Evolutionary conservation across 202 grass and related monocot species (phyloP).

Genomic region (Eragrostis tef): DNA sequence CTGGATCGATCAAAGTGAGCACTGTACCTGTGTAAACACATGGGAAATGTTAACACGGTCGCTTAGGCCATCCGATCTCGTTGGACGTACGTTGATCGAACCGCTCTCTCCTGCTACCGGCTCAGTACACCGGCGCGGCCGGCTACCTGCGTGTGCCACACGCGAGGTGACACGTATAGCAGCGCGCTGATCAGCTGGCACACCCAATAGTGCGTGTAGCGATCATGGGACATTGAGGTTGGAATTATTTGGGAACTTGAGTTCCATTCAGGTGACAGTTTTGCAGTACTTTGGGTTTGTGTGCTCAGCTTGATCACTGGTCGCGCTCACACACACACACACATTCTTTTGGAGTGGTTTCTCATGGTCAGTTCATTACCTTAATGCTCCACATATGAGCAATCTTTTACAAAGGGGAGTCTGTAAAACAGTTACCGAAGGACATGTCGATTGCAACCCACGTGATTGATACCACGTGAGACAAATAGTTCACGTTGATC

Average conservation of each 20-base stretch:
- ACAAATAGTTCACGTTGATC: too few relatives aligned
- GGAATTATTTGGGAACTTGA: not conserved
- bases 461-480: too few relatives aligned
- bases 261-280: not conserved
- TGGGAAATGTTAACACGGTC: not conserved
- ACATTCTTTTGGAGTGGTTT: too few relatives aligned
- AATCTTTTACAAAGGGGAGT: too few relatives aligned
- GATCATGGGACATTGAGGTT: not conserved
- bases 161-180: constrained; percentile 15
- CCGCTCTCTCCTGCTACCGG: not conserved
- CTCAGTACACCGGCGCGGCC: too few relatives aligned
- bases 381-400: too few relatives aligned
- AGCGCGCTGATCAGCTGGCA: not conserved
- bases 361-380: too few relatives aligned
- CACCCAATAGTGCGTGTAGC: constrained; percentile 16
- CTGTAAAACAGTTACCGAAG: too few relatives aligned
- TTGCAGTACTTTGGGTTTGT: not conserved
- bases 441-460: too few relatives aligned
- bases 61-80: too few relatives aligned
- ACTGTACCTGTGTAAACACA: constrained; percentile 10
- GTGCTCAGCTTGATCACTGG: not conserved
- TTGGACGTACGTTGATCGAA: too few relatives aligned
- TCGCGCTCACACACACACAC: not conserved
- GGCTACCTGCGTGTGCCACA: not conserved
- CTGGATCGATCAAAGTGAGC: not conserved